Base-by-base conservation (phyloP, 768 basidiomycete species). In the Leccinum pellstonianum region DNA sequence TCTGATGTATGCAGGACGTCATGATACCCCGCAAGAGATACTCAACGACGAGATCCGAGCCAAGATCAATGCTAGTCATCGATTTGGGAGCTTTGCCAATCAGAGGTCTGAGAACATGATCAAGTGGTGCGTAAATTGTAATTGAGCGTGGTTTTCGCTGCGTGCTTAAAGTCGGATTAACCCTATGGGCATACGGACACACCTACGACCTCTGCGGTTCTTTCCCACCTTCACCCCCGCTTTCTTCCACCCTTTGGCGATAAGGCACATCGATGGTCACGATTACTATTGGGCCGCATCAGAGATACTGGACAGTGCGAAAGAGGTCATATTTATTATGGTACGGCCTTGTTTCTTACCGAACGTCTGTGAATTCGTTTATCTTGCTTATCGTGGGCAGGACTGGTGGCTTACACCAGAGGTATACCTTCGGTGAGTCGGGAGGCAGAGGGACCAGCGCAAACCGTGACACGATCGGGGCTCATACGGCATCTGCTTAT, bases 391-490 rank as follows among this genome's bases (percentile, higher is more conserved):
- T 11, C 10, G 33, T 8, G 12, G 46, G 14, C 62, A 90, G 86
- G 89, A 91, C 64, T 92, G 91, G 93, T 95, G 95, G 95, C 83
- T 98, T 61, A 91, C 91, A 0, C 96, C 96, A 1, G 96, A 98
- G 70, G 76, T 98, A 3, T 97, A 93, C 75, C 87, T 98, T 38
- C 88, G 52, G 52, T 53, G 5, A 33, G 52, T 14, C 17, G 5
- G 4, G n/a, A n/a, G 11, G 33, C 9, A 29, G 25, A 27, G 51
- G n/a, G 3, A 31, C 11, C 8, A n/a, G 9, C 3, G 11, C 29
- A 6, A n/a, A 31, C 31, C 33, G 33, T 33, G 33, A n/a, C n/a
- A 5, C 8, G 2, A 43, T 43, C 10, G 4, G n/a, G n/a, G n/a
- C 55, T 65, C 38, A 70, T 60, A 29, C 23, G 9, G 29, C 46